Evolutionary conservation across 768 basidiomycete species (phyloP), one percentile per base, ranked within the genome.

Genomic region (Sarcomyxa edulis): DNA sequence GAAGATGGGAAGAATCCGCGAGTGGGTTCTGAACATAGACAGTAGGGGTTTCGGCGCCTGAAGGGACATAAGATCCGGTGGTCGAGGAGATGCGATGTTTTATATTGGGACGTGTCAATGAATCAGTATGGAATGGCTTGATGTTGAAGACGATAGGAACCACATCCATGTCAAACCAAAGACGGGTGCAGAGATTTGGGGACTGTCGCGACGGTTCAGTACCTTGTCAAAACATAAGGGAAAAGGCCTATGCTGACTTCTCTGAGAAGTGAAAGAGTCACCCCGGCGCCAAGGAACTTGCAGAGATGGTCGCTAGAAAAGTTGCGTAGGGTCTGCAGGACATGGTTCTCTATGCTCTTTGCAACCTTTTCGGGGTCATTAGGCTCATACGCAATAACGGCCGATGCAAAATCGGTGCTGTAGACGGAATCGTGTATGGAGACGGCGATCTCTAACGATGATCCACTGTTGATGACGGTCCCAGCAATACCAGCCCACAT

Each of bases 401-500:
- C 47, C 15, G 85, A 84, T 14, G 79, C 61, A 50, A 78, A 90
- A 57, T 90, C 87, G 45, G 85, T 85, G 61, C 71, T 79, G 58
- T 91, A 91, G 54, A 89, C 84, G 11, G 83, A 86, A 56, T 91
- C 88, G 53, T 90, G 87, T 33, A 90, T 69, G 40, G 85, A 84
- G 53, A 89, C 68, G 27, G 85, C 81, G 53, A 91, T 62, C 60
- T 89, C 84, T 42, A 72, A 78, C 40, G 72, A 62, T 35, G 70
- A 72, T 40, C 72, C 74, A 52, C 77, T 75, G 53, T 78, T 71
- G 53, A 79, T 55, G 33, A 77, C 55, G 16, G 62, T 64, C 27
- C 84, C 84, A 3, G 85, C 81, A 35, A 89, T 69, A 50, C 84
- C 88, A 44, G 81, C 84, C 86, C 87, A 91, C 87, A 91, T 88